Conservation (phyloP, 768 basidiomycete species). For the Naganishia friedmannii region DNA sequence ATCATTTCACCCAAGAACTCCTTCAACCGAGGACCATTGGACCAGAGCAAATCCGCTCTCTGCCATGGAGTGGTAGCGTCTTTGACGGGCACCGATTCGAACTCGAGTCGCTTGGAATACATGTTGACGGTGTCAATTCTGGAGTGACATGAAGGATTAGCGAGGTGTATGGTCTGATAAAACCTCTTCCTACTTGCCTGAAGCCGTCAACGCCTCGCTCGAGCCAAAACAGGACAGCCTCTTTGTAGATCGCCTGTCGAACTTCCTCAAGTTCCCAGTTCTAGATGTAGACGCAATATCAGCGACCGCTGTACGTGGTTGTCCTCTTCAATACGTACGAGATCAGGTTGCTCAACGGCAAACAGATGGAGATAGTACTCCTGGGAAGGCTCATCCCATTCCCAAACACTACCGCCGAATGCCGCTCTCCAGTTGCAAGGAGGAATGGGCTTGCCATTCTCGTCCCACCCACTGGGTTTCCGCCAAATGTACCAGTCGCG, state of each 20-base stretch:
- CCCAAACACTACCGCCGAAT: slow-evolving; percentile 31
- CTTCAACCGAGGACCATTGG: slow-evolving; percentile 62
- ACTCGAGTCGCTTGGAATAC: slow-evolving; percentile 63
- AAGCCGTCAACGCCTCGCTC: slow-evolving; percentile 72
- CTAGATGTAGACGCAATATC: not conserved
- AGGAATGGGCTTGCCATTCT: slow-evolving; percentile 59
- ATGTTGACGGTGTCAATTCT: slow-evolving; percentile 70
- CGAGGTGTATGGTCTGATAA: not conserved
- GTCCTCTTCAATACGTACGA: slow-evolving; percentile 40
- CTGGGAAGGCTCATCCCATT: slow-evolving; percentile 26
- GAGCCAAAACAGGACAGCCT: slow-evolving; percentile 69
- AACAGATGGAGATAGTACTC: slow-evolving; percentile 33
- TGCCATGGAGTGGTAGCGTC: slow-evolving; percentile 59
- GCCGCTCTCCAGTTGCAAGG: slow-evolving; percentile 67
- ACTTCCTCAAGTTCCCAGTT: slow-evolving; percentile 72
- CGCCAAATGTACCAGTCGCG: slow-evolving; percentile 80
- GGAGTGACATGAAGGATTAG: not conserved
- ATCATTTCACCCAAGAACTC: slow-evolving; percentile 70
- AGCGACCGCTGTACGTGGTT: not conserved
- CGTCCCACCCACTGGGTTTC: slow-evolving; percentile 58
- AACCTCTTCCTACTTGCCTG: slow-evolving; percentile 16
- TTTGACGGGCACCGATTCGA: slow-evolving; percentile 66
- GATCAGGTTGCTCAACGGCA: slow-evolving; percentile 64
- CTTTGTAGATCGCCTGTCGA: slow-evolving; percentile 54
- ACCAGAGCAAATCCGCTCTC: slow-evolving; percentile 34